Conservation (phyloP, 2,329 filamentous ascomycete genomes). For the Corniculantispora saksenae region DNA sequence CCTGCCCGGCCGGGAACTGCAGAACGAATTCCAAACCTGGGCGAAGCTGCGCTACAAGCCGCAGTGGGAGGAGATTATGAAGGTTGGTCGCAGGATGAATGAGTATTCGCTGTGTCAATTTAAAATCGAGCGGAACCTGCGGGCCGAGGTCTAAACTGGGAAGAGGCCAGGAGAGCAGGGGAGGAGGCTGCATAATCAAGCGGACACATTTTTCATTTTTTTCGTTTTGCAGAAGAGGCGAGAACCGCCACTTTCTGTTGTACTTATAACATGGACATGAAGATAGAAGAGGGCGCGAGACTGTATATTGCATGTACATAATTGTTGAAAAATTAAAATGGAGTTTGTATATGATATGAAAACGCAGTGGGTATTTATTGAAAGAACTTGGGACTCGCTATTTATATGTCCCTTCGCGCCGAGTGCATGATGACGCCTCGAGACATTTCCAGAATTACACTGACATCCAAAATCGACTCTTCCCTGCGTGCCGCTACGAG, state of each 20-base stretch:
- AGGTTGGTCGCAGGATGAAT: conserved; percentile 48
- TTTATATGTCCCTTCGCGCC: background rate
- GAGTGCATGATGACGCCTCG: conserved; percentile 9
- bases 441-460: conserved; percentile 11
- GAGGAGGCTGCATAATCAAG: background rate
- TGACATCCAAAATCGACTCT: conserved; percentile 9
- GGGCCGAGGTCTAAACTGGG: conserved; percentile 31
- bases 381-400: too few species aligned
- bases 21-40: conserved; percentile 74
- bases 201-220: background rate
- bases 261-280: background rate
- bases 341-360: background rate
- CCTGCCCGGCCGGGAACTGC: conserved; percentile 63
- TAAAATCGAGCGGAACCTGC: conserved; percentile 50
- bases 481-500: conserved; percentile 5
- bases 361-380: background rate
- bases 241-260: background rate
- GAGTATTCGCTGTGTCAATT: conserved; percentile 49
- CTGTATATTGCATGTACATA: conserved; percentile 11
- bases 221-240: background rate
- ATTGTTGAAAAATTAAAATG: background rate
- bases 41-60: conserved; percentile 66
- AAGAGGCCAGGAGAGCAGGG: background rate
- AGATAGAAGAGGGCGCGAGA: background rate
- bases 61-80: conserved; percentile 67